Evolutionary conservation across 345 rosid species (phyloP), one percentile per base, ranked within the genome.

Genomic region (Trapa bicornis): DNA sequence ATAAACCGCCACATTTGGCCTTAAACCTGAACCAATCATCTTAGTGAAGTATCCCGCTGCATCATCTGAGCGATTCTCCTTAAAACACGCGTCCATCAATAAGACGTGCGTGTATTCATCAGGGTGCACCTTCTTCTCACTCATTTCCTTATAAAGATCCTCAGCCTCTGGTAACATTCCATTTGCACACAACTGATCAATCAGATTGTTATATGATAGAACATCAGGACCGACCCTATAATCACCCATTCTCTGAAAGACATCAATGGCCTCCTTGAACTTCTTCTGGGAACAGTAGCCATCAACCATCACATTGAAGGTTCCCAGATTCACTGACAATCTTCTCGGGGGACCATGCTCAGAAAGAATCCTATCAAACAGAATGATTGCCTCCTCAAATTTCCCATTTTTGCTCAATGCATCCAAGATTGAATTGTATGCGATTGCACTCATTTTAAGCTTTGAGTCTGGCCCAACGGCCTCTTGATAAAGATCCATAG

Each of bases 301-400:
- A 80, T 87, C 88, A 3, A 74, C 88, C 82, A 88, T 82, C 42
- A 88, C 97, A 76, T 93, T 93, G 76, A 88, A 90, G 71, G 85
- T 90, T 15, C 97, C 98, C 79, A 90, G 76, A 76, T 93, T 87
- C 67, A 90, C 79, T 2, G 82, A 74, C 79, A 90, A 73, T 37
- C 11, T 57, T 78, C 67, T 83, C 32, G 97, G 98, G 0, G 96
- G 97, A 56, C 71, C 78, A 72, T 90, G 97, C 77, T 82, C 82
- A 57, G 66, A 58, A n/a, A 71, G 73, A 88, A 90, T 82, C 66
- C 77, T 78, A 61, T 83, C 89, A 75, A 93, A 90, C 83, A 90
- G 80, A 74, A 69, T 79, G 74, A 88, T 74, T 10, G 88, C 97
- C 80, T 84, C 88, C 68, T 83, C 89, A 56, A 88, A 90, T 76